Conservation (phyloP, 495 filamentous ascomycete genomes). For the Daldinia caldariorum region DNA sequence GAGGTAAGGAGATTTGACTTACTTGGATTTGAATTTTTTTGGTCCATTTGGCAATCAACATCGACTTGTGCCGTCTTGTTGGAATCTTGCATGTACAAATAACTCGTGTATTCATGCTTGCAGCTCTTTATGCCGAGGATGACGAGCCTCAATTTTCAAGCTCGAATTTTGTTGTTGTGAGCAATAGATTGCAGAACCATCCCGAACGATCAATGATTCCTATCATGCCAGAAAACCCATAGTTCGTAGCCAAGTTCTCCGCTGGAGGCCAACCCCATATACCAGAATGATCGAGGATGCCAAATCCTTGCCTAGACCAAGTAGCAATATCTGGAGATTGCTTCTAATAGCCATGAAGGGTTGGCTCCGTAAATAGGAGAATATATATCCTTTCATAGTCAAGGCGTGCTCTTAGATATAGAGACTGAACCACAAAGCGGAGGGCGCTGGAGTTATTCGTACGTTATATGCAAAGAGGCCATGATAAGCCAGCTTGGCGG, state of each 20-base stretch:
- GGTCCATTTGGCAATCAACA: background rate
- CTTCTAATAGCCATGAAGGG: background rate
- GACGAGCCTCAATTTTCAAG: background rate
- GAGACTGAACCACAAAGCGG: background rate
- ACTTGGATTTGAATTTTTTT: background rate
- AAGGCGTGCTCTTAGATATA: background rate
- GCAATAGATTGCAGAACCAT: too few relatives aligned
- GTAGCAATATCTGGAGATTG: background rate
- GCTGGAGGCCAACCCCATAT: background rate
- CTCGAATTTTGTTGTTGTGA: background rate
- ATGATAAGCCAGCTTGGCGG: background rate
- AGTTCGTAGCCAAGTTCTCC: background rate
- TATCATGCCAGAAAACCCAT: background rate
- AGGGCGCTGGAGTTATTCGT: background rate
- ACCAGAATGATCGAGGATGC: background rate
- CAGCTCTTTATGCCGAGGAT: background rate
- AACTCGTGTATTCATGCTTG: too few relatives aligned
- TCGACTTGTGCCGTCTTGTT: background rate
- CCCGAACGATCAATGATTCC: background rate
- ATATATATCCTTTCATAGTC: background rate
- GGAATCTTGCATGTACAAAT: background rate
- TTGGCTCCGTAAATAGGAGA: background rate
- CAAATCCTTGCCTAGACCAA: background rate
- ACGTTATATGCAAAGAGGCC: background rate
- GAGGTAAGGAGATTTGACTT: background rate